Evolutionary conservation across 108 stramenopile genomes (phyloP), one percentile per base, ranked within the genome.

Genomic region (Pseudonitzschia delicatissima): DNA sequence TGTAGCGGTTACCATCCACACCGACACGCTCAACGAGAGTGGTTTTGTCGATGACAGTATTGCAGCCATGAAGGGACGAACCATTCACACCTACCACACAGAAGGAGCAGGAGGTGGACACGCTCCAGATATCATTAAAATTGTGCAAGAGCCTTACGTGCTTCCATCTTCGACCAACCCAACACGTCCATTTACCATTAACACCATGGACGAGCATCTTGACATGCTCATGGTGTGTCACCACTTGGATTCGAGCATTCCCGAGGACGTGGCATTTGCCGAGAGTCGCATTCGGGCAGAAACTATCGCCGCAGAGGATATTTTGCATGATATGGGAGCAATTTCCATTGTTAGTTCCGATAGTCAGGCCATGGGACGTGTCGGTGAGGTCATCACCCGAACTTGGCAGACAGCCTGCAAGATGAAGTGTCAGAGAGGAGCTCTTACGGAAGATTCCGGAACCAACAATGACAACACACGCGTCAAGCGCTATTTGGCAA

Each of bases 161-260:
- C 75, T 99, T 63, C 98, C 98, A 9, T 90, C 88, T 60, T 96
- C 93, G 29, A 98, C 98, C 13, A 98, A 98, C 82, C 98, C 98
- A 17, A 98, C 98, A 11, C 80, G 96, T 35, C 98, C 98, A 5
- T 97, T 89, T 70, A 99, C 98, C 1, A 75, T 76, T 40, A 99
- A 99, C 71, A 99, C 98, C 37, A 94, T 99, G 67, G 98, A 97
- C 64, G 98, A 99, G 72, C 98, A 99, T 74, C 78, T 99, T 71
- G 98, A 99, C 74, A 99, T 99, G 98, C 88, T 98, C 65, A 97
- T 99, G 96, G 96, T 96, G 29, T 96, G 96, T 67, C 96, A 96
- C 62, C 96, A 96, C 66, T 76, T 96, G 39, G 94, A 95, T 68
- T 68, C 85, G 32, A 67, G 74, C 50, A 93, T 98, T 62, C 94